A percentile compares a stretch with the other conserved stretches of the same genome.
These are phyloP conservation scores for Cucurbita ficifolia DNA, from an alignment of 306 rosid species.

Conservation along the genomic window DNA sequence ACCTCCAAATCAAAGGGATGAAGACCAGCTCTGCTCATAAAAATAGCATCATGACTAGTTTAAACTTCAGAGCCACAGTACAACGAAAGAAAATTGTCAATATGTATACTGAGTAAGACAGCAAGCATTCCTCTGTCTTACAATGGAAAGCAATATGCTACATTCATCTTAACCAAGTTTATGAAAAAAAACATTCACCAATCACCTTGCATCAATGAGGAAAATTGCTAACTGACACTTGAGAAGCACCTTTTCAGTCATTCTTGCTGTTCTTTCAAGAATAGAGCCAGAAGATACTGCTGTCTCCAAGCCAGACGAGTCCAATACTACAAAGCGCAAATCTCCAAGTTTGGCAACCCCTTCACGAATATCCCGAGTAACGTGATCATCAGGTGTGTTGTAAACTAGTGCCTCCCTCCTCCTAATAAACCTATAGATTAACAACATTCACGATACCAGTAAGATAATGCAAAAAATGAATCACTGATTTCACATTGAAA, in stretches of 20 bases:
- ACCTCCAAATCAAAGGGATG: slow-evolving; percentile 85
- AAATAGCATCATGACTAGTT: not conserved
- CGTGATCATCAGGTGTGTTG: slow-evolving; percentile 89
- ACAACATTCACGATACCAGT: not conserved
- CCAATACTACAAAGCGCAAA: slow-evolving; percentile 76
- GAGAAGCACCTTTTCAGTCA: slow-evolving; percentile 57
- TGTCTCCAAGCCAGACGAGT: slow-evolving; percentile 85
- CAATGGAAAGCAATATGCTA: not conserved
- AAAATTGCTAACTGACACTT: slow-evolving; percentile 56
- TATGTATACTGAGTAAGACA: not conserved
- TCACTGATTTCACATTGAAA: not conserved
- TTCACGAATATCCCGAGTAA: slow-evolving; percentile 82
- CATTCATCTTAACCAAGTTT: not conserved
- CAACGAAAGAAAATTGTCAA: not conserved
- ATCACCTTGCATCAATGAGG: slow-evolving; percentile 67
- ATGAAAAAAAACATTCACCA: not conserved
- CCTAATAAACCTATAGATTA: slow-evolving; percentile 42
- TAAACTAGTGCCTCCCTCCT: slow-evolving; percentile 91
- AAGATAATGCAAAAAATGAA: not conserved
- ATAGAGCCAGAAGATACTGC: slow-evolving; percentile 63
- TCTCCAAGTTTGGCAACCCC: slow-evolving; percentile 83
- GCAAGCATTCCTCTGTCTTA: not conserved
- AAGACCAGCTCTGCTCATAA: slow-evolving; percentile 56
- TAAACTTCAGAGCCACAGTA: not conserved
- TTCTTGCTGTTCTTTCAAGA: slow-evolving; percentile 71